Conservation (phyloP, 345 rosid genomes). For the Cardamine occulta region DNA sequence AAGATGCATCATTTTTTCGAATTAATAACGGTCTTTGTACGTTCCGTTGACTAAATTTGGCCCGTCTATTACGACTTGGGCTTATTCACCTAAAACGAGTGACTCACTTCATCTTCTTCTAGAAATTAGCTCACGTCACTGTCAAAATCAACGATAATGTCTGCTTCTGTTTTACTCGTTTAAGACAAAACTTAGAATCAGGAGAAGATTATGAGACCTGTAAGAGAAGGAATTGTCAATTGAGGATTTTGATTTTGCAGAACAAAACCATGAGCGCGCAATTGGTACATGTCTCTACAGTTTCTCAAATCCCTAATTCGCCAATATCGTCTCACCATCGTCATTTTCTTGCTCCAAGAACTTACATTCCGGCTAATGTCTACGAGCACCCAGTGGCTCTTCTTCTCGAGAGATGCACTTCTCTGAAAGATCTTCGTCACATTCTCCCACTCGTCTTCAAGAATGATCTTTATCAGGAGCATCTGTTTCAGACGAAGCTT, state of each 20-base stretch:
- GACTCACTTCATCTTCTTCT: not conserved
- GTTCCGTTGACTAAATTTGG: constrained; percentile 15
- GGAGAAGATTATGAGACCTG: not conserved
- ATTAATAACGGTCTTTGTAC: constrained; percentile 25
- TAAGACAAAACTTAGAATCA: not conserved
- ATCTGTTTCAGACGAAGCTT: constrained; percentile 77
- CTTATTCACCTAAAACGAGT: constrained; percentile 19
- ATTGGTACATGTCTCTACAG: constrained; percentile 21
- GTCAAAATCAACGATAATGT: constrained; percentile 27
- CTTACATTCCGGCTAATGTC: constrained; percentile 62
- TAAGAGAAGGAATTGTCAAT: not conserved
- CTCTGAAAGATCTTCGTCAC: constrained; percentile 59
- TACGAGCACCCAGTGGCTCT: constrained; percentile 81
- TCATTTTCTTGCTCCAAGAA: constrained; percentile 58
- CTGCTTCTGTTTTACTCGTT: constrained; percentile 7
- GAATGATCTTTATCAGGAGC: constrained; percentile 61
- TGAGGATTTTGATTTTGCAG: not conserved
- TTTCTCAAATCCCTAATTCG: not conserved
- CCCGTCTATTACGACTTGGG: constrained; percentile 6
- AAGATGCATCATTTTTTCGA: not conserved
- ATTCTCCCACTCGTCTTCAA: constrained; percentile 71
- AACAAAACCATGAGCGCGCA: constrained; percentile 33
- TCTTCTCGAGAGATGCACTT: constrained; percentile 71
- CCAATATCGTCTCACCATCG: constrained; percentile 28
- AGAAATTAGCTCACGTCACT: constrained; percentile 16